These are phyloP conservation scores for Solidago caesia DNA, from an alignment of 129 eudicot genomes.

Conservation along the genomic window DNA sequence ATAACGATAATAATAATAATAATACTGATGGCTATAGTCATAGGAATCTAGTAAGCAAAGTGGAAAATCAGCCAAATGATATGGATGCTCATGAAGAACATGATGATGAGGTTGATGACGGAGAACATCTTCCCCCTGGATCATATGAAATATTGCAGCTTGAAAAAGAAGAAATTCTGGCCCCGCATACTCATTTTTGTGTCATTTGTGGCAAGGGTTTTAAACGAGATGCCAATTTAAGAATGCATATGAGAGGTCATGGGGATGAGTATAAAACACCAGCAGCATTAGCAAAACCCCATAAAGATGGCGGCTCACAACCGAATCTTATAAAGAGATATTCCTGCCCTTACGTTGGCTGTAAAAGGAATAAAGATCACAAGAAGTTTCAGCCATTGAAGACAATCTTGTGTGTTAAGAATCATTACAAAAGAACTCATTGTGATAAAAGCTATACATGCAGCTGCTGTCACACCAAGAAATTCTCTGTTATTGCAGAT, in stretches of 20 bases:
- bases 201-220: conserved; percentile 93
- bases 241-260: conserved; percentile 99
- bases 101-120: conserved; percentile 84
- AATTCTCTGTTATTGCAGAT: conserved; percentile 92
- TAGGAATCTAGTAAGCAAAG: conserved; percentile 38
- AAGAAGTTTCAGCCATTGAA: conserved; percentile 90
- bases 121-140: conserved; percentile 90
- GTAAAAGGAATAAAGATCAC: conserved; percentile 92
- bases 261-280: conserved; percentile 99
- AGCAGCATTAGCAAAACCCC: conserved; percentile 93
- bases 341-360: conserved; percentile 84
- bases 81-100: conserved; percentile 63
- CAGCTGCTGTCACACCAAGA: conserved; percentile 87
- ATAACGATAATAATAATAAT: conserved; percentile 7
- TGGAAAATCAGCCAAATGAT: conserved; percentile 51
- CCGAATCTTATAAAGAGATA: conserved; percentile 66
- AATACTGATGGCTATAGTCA: conserved; percentile 1
- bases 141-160: conserved; percentile 90
- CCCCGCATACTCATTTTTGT: conserved; percentile 97
- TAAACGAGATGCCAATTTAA: conserved; percentile 84
- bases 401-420: conserved; percentile 86
- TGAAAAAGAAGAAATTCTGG: conserved; percentile 91
- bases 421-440: conserved; percentile 93
- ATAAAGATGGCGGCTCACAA: conserved; percentile 64
- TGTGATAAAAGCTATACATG: conserved; percentile 95